These are phyloP conservation scores for Colletotrichum sp. DNA, from an alignment of 2,329 filamentous ascomycete species.

Conservation along the genomic window DNA sequence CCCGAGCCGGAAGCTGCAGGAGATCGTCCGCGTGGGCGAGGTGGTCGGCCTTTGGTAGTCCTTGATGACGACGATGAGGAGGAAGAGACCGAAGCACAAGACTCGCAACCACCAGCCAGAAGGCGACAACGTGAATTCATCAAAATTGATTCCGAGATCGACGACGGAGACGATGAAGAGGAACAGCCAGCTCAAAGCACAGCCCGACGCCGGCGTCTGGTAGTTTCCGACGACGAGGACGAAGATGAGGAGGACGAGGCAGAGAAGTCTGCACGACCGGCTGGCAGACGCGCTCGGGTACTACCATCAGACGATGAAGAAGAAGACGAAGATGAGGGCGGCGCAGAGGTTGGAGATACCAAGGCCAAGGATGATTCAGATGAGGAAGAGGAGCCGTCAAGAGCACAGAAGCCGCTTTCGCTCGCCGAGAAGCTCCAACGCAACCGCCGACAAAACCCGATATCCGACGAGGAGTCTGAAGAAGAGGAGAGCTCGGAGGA, in stretches of 20 bases:
- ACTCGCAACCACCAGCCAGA: not conserved
- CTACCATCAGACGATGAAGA: slow-evolving; percentile 1
- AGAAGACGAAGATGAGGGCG: slow-evolving; percentile 18
- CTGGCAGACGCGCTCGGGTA: not conserved
- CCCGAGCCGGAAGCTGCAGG: slow-evolving; percentile 27
- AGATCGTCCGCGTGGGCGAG: not conserved
- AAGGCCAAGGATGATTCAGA: not conserved
- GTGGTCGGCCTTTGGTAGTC: slow-evolving; percentile 30
- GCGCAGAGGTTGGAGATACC: not conserved
- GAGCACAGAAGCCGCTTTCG: not conserved
- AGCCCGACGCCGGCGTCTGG: slow-evolving; percentile 21
- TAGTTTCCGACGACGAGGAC: slow-evolving; percentile 26
- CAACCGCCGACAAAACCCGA: slow-evolving; percentile 5
- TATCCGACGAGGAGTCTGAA: slow-evolving; percentile 1
- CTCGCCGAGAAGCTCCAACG: slow-evolving; percentile 4
- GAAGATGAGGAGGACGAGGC: not conserved
- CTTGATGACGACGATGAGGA: slow-evolving; percentile 27
- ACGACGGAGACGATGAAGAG: slow-evolving; percentile 15
- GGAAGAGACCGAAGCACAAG: slow-evolving; percentile 1
- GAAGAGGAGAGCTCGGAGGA: slow-evolving; percentile 9
- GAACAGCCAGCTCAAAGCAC: not conserved
- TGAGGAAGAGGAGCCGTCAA: not conserved
- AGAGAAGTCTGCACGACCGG: not conserved
- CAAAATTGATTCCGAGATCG: not conserved
- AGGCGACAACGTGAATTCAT: not conserved